Base-by-base conservation (phyloP, 1,284 basidiomycete species). In the Xanthoconium separans region DNA sequence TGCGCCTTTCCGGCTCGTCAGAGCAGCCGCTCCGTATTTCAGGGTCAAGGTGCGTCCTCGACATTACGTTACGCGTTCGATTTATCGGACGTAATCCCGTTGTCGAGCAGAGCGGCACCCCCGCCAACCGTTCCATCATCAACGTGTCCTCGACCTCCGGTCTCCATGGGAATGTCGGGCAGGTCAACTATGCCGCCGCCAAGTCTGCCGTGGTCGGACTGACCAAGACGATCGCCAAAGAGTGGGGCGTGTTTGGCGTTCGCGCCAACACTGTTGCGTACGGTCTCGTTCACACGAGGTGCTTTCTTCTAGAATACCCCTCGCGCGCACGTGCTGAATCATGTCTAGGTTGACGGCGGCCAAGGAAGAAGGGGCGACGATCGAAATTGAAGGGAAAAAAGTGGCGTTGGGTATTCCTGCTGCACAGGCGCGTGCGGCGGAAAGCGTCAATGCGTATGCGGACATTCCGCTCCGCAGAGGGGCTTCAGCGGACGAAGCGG, bases 141-240 rank as follows among this genome's bases (percentile, higher is more conserved):
- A 91, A 89, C 66, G 84, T 92, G 36, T 90, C 89, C 24, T 91
- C 89, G 0, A 84, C 80, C 2, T 81, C 85, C 8, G 90, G 90
- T 50, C 76, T 93, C 37, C 90, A 92, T 70, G 90, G 89, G 31
- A 91, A 89, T 65, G 85, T 91, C 50, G 92, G 92, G 3, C 92
- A 93, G 70, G 84, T 80, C 36, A 94, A 94, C 75, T 94, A 93
- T 65, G 82, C 89, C 13, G 80, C 87, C 2, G 89, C 88, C 51
- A 93, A 92, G 66, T 74, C 89, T 16, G 89, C 85, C 12, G 83
- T 92, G 27, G 64, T 86, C 50, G 91, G 91, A 31, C 73, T 93
- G 52, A 90, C 89, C 39, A 93, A 93, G 76, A 93, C 91, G 15
- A 84, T 91, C 60, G 85, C 86, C 47, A 94, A 93, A 70, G 91